Conservation (phyloP, 441 rosid genomes). For the Pelargonium hybrid region DNA sequence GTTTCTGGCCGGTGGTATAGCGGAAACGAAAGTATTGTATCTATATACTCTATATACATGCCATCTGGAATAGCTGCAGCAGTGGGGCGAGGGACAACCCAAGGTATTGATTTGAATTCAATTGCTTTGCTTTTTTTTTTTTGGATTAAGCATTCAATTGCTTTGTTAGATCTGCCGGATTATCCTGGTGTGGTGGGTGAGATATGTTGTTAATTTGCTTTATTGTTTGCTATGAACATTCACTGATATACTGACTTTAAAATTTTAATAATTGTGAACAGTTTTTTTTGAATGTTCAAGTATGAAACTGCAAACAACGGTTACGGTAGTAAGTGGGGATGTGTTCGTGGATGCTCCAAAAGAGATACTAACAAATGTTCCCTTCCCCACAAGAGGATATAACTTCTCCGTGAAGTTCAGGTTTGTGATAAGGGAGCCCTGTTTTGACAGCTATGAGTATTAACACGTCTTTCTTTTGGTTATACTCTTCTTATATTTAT, state of each 20-base stretch:
- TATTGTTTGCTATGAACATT: neutral
- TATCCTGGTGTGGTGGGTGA: neutral
- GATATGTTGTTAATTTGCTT: neutral
- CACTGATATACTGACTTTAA: neutral
- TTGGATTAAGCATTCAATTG: no score
- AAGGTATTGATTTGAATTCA: conserved; percentile 33
- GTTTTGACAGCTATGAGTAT: neutral
- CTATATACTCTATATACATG: conserved; percentile 39
- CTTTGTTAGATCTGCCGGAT: conserved; percentile 11
- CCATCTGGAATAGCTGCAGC: conserved; percentile 68
- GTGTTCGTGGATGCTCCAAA: conserved; percentile 59
- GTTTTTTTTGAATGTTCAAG: conserved; percentile 55
- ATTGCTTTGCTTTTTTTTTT: no score
- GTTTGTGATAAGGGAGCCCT: conserved; percentile 32
- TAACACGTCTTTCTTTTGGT: neutral
- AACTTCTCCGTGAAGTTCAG: conserved; percentile 66
- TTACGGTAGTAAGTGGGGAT: conserved; percentile 52
- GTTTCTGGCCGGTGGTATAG: conserved; percentile 63
- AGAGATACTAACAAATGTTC: conserved; percentile 68
- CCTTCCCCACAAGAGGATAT: conserved; percentile 68
- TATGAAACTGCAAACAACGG: conserved; percentile 55
- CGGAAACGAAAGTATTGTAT: conserved; percentile 50
- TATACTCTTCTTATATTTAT: no score
- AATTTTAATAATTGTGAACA: conserved; percentile 29
- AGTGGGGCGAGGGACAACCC: conserved; percentile 58